Evolutionary conservation across 2,329 filamentous ascomycete species (phyloP).

Genomic region (Corynespora cassiicola): DNA sequence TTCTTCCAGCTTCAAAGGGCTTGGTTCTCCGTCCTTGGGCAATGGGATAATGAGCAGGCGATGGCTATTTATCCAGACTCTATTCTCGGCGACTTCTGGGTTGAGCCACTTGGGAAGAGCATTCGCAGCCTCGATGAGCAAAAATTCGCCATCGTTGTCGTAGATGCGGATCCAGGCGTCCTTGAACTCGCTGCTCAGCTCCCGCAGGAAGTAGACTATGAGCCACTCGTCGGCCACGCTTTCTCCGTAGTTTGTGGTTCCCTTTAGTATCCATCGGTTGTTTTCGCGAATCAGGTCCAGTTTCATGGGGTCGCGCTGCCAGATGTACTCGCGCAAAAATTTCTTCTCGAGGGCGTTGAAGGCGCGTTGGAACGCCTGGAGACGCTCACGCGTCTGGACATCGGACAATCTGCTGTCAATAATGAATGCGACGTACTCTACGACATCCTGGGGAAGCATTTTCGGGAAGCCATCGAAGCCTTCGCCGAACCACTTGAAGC

Average conservation of each 20-base stretch:
- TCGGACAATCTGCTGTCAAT: slow-evolving; percentile 63
- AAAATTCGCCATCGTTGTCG: slow-evolving; percentile 93
- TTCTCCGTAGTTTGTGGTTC: slow-evolving; percentile 87
- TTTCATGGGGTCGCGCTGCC: slow-evolving; percentile 87
- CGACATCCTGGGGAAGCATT: slow-evolving; percentile 78
- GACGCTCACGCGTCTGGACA: slow-evolving; percentile 65
- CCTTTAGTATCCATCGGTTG: slow-evolving; percentile 69
- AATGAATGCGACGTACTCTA: slow-evolving; percentile 83
- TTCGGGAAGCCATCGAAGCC: slow-evolving; percentile 71
- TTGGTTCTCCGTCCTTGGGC: slow-evolving; percentile 32
- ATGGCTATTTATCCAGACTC: slow-evolving; percentile 86
- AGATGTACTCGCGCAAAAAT: slow-evolving; percentile 86
- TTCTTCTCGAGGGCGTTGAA: slow-evolving; percentile 68
- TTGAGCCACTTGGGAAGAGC: slow-evolving; percentile 88
- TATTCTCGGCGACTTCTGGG: slow-evolving; percentile 85
- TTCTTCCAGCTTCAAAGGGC: slow-evolving; percentile 65
- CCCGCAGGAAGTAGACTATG: slow-evolving; percentile 85
- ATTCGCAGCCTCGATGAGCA: slow-evolving; percentile 91
- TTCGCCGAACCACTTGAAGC: slow-evolving; percentile 70
- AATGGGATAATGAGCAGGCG: slow-evolving; percentile 76
- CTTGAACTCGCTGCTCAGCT: slow-evolving; percentile 75
- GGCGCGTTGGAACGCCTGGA: slow-evolving; percentile 76
- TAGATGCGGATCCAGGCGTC: slow-evolving; percentile 82
- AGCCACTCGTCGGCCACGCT: slow-evolving; percentile 98
- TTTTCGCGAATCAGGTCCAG: slow-evolving; percentile 68